Evolutionary conservation across 495 filamentous ascomycete species (phyloP).

Genomic region (Pseudotulostoma volvatum): DNA sequence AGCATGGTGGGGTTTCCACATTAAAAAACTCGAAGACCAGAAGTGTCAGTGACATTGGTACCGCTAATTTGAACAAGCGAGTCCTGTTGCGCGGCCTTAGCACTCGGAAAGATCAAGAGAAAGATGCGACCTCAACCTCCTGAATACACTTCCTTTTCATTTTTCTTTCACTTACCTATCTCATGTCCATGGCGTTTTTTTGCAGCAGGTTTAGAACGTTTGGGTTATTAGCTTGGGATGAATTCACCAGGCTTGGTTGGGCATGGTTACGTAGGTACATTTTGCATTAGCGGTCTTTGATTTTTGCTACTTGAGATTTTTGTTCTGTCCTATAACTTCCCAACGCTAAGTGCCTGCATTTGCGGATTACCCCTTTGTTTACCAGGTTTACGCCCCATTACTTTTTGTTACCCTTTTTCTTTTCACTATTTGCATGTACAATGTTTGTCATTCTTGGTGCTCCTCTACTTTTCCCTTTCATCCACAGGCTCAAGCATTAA

Average conservation of each 20-base stretch:
- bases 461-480: too few relatives aligned
- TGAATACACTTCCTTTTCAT: not conserved
- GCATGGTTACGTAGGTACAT: not conserved
- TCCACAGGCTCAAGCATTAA: too few relatives aligned
- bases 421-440: too few relatives aligned
- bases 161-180: conserved; percentile 1
- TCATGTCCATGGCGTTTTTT: not conserved
- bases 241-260: not conserved
- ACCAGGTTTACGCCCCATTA: too few relatives aligned
- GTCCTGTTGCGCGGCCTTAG: conserved; percentile 23
- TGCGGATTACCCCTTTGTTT: too few relatives aligned
- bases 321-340: too few relatives aligned
- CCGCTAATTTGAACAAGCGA: conserved; percentile 21
- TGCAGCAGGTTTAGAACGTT: not conserved
- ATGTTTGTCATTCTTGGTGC: too few relatives aligned
- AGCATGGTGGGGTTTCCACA: not conserved
- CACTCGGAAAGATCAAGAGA: conserved; percentile 9
- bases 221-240: not conserved
- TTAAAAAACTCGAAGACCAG: conserved; percentile 14
- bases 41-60: conserved; percentile 27
- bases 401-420: too few relatives aligned
- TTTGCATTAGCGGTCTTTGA: too few relatives aligned
- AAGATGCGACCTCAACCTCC: not conserved
- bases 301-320: too few relatives aligned
- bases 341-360: too few relatives aligned